Percentiles rank a stretch among this genome's conserved stretches.
phyloP scores from a whole-genome alignment of 2,329 filamentous ascomycete genomes.

The Nakataea oryzae region DNA sequence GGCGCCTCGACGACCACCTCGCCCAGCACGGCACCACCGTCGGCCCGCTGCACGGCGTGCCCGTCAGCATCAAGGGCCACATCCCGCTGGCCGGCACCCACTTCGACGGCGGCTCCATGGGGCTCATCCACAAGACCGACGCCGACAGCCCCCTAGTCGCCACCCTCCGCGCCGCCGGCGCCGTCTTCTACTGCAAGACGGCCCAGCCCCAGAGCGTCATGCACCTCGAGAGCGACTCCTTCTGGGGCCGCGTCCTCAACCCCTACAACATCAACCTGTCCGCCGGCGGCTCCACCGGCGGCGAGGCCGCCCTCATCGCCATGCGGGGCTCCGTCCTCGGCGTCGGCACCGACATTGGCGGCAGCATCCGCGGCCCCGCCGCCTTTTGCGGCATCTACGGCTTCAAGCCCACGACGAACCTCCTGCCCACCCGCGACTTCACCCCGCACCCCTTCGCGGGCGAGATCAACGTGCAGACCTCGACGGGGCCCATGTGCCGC shows the following conservation, averaged over 20 bases:
- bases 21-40: constrained; percentile 16
- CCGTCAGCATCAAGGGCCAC: constrained; percentile 24
- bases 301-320: constrained; percentile 52
- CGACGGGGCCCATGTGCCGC: constrained; percentile 43
- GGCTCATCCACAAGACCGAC: constrained; percentile 4
- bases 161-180: constrained; percentile 17
- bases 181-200: constrained; percentile 9
- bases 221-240: constrained; percentile 60
- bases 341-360: constrained; percentile 23
- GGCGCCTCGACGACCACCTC: constrained; percentile 19
- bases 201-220: constrained; percentile 48
- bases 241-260: constrained; percentile 53
- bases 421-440: constrained; percentile 15
- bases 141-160: constrained; percentile 9
- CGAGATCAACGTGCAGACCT: background rate
- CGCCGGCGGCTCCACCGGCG: constrained; percentile 56
- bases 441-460: background rate
- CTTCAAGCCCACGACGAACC: constrained; percentile 20
- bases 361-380: constrained; percentile 21
- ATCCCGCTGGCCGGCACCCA: constrained; percentile 12
- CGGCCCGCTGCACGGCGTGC: constrained; percentile 18
- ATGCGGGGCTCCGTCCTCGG: constrained; percentile 44
- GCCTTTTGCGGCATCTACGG: constrained; percentile 19
- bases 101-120: background rate
- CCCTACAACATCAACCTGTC: constrained; percentile 49